Evolutionary conservation across 768 basidiomycete genomes (phyloP).

Genomic region (Tulasnella sp.): DNA sequence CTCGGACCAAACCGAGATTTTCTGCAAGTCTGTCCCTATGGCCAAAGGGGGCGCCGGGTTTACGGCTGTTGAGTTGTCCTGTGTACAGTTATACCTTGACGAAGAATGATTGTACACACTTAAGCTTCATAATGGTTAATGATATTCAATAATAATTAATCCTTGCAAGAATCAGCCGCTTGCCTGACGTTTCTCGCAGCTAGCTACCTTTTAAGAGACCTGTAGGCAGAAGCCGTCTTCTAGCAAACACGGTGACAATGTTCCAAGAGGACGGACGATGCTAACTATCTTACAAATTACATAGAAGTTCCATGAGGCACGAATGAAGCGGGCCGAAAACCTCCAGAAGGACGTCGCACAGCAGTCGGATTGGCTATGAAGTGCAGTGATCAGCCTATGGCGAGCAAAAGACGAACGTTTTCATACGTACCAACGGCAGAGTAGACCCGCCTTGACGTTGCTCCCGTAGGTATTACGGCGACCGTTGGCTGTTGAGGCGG

Average conservation of each 20-base stretch:
- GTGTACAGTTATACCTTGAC: background rate
- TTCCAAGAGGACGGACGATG: background rate
- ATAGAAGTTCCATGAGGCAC: background rate
- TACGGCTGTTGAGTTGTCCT: background rate
- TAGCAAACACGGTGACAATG: no score
- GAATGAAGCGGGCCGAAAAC: slow-evolving; percentile 7
- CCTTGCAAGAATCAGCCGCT: background rate
- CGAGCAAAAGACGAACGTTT: background rate
- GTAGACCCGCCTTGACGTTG: background rate
- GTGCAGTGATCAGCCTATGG: background rate
- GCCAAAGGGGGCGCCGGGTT: background rate
- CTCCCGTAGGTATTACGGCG: background rate
- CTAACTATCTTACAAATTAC: background rate
- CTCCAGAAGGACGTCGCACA: background rate
- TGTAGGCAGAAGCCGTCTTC: no score
- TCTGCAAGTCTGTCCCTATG: background rate
- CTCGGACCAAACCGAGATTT: background rate
- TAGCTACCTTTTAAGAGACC: no score
- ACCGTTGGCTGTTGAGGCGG: background rate
- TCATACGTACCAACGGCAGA: background rate
- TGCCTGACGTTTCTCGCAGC: no score
- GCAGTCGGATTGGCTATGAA: background rate
- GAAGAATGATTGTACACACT: background rate
- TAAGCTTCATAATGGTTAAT: background rate
- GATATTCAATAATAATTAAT: background rate